Evolutionary conservation across 1,284 basidiomycete genomes (phyloP), one percentile per base, ranked within the genome.

Genomic region (Fomitopsis palustris): DNA sequence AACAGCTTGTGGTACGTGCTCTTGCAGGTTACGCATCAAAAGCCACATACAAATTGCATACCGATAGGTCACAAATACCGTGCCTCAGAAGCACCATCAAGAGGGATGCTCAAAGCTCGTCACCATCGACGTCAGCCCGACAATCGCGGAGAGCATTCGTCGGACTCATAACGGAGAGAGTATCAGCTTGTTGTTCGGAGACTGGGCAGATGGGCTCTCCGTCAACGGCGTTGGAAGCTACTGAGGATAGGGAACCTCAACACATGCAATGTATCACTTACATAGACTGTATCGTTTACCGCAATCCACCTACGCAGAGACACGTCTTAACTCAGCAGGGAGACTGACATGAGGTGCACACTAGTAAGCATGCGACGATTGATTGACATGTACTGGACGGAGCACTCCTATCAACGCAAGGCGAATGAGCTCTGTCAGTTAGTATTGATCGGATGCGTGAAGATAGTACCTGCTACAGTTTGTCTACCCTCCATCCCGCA

Each of bases 91-190:
- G 61, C 76, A 79, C 59, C 81, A 84, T 64, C 77, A 82, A 62
- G 75, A 67, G 9, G 69, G 71, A 23, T 87, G 86, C 69, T 74
- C 80, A 5, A 92, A 92, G 68, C 75, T 93, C 29, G 78, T 85
- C 56, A 85, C 85, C 56, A 81, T 99, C 70, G 96, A 98, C 74
- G 86, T 98, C 65, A 90, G 88, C 62, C 87, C 93, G 1, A 92
- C 93, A 45, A 90, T 99, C 59, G 93, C 96, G 10, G 96, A 99
- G 79, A 95, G 92, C 69, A 98, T 99, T 64, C 89, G 97, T 52
- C 81, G 96, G 65, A 97, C 95, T 21, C 96, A 99, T 76, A 98
- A 99, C 66, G 96, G 96, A 64, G 92, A 97, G 79, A 92, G 90
- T 64, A 92, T 92, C 66, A 90, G 88, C 64, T 71, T 92, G 52